Base-by-base conservation (phyloP, 73 alveolate species). In the Effrenium voratum region DNA sequence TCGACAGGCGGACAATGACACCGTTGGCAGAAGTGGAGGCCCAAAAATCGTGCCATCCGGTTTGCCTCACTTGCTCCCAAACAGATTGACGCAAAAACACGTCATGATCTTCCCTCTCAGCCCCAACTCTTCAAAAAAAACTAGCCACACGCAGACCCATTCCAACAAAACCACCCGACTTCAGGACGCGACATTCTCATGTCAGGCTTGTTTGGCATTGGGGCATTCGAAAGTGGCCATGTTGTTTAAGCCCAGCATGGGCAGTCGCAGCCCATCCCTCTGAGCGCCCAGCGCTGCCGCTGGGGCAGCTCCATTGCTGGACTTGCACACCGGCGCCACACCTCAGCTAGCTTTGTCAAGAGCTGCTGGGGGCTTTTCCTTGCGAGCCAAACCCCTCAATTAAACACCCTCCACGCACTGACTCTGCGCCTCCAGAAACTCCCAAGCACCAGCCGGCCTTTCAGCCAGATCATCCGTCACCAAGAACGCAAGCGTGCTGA, bases 231-330 rank as follows among this genome's bases (percentile, higher is more conserved):
- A n/a, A n/a, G n/a, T 73, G 52, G 12, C 83, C 49, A 22, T 10
- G 68, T 22, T 55, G 5, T 73, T 13, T 73, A 28, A 3, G 15
- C 36, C 5, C 28, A 5, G 28, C 22, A 22, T 10, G 46, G 16
- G 28, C 75, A 5, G 34, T 32, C 16, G 34, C 75, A 12, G 16
- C 5, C 30, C 34, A 60, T 32, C 16, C 3, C 75, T 22, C 40
- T 82, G 12, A 41, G 92, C 40, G 19, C 50, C 92, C 24, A n/a
- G 84, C 95, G 32, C 47, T 87, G 68, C 95, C 95, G 22, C 70
- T 87, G 30, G 95, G 84, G 66, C 95, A 87, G 95, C 70, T 87
- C 95, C 95, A 87, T 41, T 52, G n/a, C 15, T 59, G 95, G 46
- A 34, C 75, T 45, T 87, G 84, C 52, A 76, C 45, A 24, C 95